phyloP scores from a whole-genome alignment of 129 eudicot genomes.

The Smallanthus sonchifolius region DNA sequence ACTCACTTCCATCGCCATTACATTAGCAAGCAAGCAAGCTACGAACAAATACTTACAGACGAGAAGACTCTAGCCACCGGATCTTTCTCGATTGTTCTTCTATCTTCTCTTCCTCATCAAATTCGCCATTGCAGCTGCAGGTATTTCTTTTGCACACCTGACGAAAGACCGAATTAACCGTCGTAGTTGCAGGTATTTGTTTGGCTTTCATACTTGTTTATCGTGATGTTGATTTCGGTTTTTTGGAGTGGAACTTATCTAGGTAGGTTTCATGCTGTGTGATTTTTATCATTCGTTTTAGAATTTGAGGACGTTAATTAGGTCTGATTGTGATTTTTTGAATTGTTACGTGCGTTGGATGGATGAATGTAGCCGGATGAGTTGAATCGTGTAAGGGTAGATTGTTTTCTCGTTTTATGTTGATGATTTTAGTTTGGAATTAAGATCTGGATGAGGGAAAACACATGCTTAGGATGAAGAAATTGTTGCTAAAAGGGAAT shows the following conservation, averaged over 20 bases:
- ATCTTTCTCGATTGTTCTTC: constrained; percentile 26
- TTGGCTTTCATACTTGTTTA: neutral
- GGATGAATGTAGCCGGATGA: neutral
- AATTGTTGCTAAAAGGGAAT: neutral
- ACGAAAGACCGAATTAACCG: neutral
- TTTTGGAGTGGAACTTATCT: neutral
- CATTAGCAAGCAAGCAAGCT: neutral
- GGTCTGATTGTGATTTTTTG: neutral
- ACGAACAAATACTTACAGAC: neutral
- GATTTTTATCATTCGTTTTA: neutral
- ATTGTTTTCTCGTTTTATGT: neutral
- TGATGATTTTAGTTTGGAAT: neutral
- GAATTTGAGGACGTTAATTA: neutral
- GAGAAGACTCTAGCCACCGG: neutral
- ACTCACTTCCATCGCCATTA: neutral
- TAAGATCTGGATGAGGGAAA: neutral
- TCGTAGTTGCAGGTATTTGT: constrained; percentile 8
- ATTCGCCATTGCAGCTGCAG: constrained; percentile 18
- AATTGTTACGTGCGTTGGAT: constrained; percentile 5
- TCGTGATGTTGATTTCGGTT: neutral
- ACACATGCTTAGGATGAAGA: constrained; percentile 1
- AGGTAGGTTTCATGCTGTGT: neutral
- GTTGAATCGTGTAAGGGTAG: constrained; percentile 3
- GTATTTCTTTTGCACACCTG: neutral
- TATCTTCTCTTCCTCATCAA: neutral